Evolutionary conservation across 148 eudicot genomes (phyloP), one percentile per base, ranked within the genome.

Genomic region (Dianthus caryophyllus): DNA sequence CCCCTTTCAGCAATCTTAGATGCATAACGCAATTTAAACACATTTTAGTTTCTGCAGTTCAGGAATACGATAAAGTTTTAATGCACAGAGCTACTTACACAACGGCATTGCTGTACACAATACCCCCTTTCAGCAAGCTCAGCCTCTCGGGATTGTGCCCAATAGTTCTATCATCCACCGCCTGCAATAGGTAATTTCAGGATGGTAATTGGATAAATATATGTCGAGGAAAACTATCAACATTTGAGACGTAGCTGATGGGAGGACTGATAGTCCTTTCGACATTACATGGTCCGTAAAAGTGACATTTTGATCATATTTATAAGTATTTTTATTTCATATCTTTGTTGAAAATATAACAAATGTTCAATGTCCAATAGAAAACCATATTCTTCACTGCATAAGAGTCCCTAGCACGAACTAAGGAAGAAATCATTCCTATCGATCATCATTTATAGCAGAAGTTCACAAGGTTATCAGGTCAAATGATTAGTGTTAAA

Each of bases 131-230:
- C 74, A 90, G 73, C 59, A 90, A 79, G 79, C 97, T 84, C 76
- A 90, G 71, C 79, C 97, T 84, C 79, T 90, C 97, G 48, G 97
- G 97, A 55, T 90, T 90, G 69, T 90, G 97, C 53, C 97, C 97
- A 79, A 90, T 81, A 25, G 97, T 90, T 75, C 95, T 81, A 63
- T 90, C 97, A 80, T 88, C 95, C 71, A 88, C 48, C 57, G 97
- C 95, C 97, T 90, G 80, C 70, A 70, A 68, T 8, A 53, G 62
- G 25, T 31, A 71, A 61, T 60, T 33, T 7, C 3, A 33, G 38
- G 3, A 7, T 33, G 7, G 7, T 2, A 3, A 33, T 33, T 7
- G 38, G 4, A 27, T 51, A 63, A 30, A 49, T 25, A 50, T 26
- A 46, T 61, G 46, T 52, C 43, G 21, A 24, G 12, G 29, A 31